Conservation (phyloP, 2,329 filamentous ascomycete species). For the Myriosclerotinia scirpicola region DNA sequence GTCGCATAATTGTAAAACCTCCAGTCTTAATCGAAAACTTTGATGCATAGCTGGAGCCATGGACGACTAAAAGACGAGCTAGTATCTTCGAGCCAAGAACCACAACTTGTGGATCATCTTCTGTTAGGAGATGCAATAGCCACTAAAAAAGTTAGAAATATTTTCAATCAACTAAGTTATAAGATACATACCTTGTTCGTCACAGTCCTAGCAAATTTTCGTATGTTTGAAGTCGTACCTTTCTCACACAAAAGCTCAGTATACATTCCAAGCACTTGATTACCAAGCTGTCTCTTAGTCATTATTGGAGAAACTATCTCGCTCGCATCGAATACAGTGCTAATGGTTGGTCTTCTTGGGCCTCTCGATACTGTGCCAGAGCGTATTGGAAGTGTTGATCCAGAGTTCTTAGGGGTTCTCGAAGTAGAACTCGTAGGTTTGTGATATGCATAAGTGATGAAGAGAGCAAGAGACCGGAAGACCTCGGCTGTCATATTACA, state of each 20-base stretch:
- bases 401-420: slow-evolving; percentile 52
- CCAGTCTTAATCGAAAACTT: slow-evolving; percentile 90
- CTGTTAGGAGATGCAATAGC: slow-evolving; percentile 86
- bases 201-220: slow-evolving; percentile 89
- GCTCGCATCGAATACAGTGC: slow-evolving; percentile 35
- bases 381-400: slow-evolving; percentile 45
- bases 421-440: slow-evolving; percentile 49
- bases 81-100: slow-evolving; percentile 80
- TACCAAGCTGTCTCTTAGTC: slow-evolving; percentile 70
- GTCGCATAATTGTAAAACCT: slow-evolving; percentile 83
- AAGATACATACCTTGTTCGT: slow-evolving; percentile 75
- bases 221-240: slow-evolving; percentile 65
- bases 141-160: slow-evolving; percentile 58
- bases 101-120: slow-evolving; percentile 81
- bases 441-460: slow-evolving; percentile 90
- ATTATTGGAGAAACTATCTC: slow-evolving; percentile 45
- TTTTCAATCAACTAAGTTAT: neutral
- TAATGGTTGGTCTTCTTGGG: slow-evolving; percentile 38
- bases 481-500: slow-evolving; percentile 82
- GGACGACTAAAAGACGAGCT: slow-evolving; percentile 76
- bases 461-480: slow-evolving; percentile 82
- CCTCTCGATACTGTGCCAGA: slow-evolving; percentile 40
- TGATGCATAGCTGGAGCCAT: slow-evolving; percentile 76
- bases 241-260: slow-evolving; percentile 74
- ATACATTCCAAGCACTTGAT: slow-evolving; percentile 75